A percentile compares a stretch with the other conserved stretches of the same genome.
Evolutionary conservation across 192 early-diverging fungal species (phyloP).

Genomic region (Coemansia sp.): DNA sequence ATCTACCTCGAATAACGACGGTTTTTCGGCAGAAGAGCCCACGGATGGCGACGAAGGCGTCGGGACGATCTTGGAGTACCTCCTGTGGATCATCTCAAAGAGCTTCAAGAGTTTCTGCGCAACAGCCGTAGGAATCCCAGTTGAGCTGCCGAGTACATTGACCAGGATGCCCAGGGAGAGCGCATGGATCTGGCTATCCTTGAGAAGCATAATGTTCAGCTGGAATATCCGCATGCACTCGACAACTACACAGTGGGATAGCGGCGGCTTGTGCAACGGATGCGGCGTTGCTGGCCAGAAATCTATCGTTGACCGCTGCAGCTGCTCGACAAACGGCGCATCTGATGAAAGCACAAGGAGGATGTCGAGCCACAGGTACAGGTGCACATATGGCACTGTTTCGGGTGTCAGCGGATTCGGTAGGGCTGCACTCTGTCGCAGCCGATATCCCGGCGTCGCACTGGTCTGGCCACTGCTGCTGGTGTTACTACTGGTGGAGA

Average conservation of each 20-base stretch:
- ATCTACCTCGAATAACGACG: not conserved
- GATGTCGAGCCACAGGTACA: slow-evolving; percentile 42
- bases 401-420: slow-evolving; percentile 23
- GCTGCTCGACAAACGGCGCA: slow-evolving; percentile 40
- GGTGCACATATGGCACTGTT: slow-evolving; percentile 35
- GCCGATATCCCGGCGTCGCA: not conserved
- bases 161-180: slow-evolving; percentile 37
- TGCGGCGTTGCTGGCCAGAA: slow-evolving; percentile 38
- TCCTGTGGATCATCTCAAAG: slow-evolving; percentile 41
- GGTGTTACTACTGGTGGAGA: slow-evolving; percentile 1
- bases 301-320: slow-evolving; percentile 36
- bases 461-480: not conserved
- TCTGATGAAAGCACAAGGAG: slow-evolving; percentile 28
- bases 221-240: slow-evolving; percentile 44
- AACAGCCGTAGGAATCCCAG: slow-evolving; percentile 21
- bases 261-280: slow-evolving; percentile 37
- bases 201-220: slow-evolving; percentile 43
- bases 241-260: slow-evolving; percentile 33
- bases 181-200: slow-evolving; percentile 41
- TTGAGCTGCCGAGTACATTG: slow-evolving; percentile 32
- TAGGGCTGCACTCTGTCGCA: slow-evolving; percentile 23
- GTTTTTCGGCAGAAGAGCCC: not conserved
- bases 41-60: not conserved
- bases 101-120: slow-evolving; percentile 45
- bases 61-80: slow-evolving; percentile 23